Evolutionary conservation across 768 basidiomycete genomes (phyloP), one percentile per base, ranked within the genome.

Genomic region (Kwoniella mangroviensis): DNA sequence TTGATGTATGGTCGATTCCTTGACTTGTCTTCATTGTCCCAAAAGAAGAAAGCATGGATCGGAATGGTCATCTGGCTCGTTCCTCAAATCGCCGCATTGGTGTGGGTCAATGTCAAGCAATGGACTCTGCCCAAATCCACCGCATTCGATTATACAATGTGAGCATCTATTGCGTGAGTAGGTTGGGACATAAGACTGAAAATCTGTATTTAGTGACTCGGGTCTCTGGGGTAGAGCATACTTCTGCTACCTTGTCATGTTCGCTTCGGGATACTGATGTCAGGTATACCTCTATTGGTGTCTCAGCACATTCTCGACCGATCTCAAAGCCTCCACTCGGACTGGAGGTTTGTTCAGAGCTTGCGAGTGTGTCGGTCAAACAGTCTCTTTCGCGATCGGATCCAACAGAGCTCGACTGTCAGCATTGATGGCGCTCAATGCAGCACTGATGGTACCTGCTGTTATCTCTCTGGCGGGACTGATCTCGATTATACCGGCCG

Each of bases 201-300:
- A 28, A 53, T 58, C 19, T 65, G 65, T 9, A 51, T 26, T 53
- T 60, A 61, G 59, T 7, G 40, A 61, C 59, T 28, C 28, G 15
- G 62, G 21, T 11, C 41, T 45, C 45, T 52, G 62, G 62, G 52
- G 24, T 17, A 12, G 24, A 11, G 41, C 57, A 11, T 59, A 52
- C n/a, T 42, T 67, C 11, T 56, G 55, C 24, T 67, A 67, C 56
- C 45, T 67, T 21, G 34, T 67, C 65, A 41, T 58, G 24, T 58
- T 17, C 58, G 65, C 63, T 10, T 65, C 63, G 15, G 69, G 69
- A 12, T 70, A 67, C 61, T 63, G 53, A 45, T 63, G 65, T 43
- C 72, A 73, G 65, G 41, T 66, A 22, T 67, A 63, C 41, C 26
- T 75, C 58, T 78, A 78, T 74, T 75, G 74, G 74, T 52, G 73